phyloP scores from a whole-genome alignment of 306 rosid genomes.

The Pterocarpus santalinus region DNA sequence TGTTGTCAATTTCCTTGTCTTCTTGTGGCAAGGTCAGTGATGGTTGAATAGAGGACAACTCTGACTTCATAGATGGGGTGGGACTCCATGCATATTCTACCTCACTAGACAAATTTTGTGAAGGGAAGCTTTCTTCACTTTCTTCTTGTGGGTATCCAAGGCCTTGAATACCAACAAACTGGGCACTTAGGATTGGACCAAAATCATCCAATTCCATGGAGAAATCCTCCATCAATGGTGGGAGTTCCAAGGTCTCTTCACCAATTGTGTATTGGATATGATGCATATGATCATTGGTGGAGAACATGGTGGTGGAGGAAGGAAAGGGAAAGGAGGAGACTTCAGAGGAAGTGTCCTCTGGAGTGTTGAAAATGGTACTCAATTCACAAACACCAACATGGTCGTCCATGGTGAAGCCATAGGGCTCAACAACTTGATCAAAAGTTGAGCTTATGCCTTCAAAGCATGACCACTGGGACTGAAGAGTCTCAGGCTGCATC shows the following conservation, averaged over 20 bases:
- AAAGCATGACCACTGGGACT: slow-evolving; percentile 50
- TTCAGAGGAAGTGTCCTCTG: slow-evolving; percentile 41
- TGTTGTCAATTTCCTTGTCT: slow-evolving; percentile 58
- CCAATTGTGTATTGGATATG: slow-evolving; percentile 34
- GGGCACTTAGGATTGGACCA: slow-evolving; percentile 30
- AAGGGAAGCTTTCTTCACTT: slow-evolving; percentile 57
- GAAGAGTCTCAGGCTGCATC: slow-evolving; percentile 52
- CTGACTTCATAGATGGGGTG: slow-evolving; percentile 56
- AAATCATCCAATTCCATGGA: slow-evolving; percentile 53
- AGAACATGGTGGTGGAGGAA: slow-evolving; percentile 42
- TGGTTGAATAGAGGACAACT: slow-evolving; percentile 50
- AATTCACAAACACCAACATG: slow-evolving; percentile 48
- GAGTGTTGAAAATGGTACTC: slow-evolving; percentile 34
- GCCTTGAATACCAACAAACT: slow-evolving; percentile 11
- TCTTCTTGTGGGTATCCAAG: slow-evolving; percentile 42
- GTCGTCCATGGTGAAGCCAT: slow-evolving; percentile 45
- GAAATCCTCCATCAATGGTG: slow-evolving; percentile 49
- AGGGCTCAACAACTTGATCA: slow-evolving; percentile 48
- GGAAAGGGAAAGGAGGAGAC: slow-evolving; percentile 26
- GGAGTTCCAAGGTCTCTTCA: slow-evolving; percentile 52
- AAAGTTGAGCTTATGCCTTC: slow-evolving; percentile 47
- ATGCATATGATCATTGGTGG: slow-evolving; percentile 32
- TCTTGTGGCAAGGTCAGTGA: slow-evolving; percentile 55
- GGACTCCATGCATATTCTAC: slow-evolving; percentile 62
- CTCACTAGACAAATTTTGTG: slow-evolving; percentile 40